Base-by-base conservation (phyloP, 2,329 filamentous ascomycete species). In the Aspergillus vadensis region DNA sequence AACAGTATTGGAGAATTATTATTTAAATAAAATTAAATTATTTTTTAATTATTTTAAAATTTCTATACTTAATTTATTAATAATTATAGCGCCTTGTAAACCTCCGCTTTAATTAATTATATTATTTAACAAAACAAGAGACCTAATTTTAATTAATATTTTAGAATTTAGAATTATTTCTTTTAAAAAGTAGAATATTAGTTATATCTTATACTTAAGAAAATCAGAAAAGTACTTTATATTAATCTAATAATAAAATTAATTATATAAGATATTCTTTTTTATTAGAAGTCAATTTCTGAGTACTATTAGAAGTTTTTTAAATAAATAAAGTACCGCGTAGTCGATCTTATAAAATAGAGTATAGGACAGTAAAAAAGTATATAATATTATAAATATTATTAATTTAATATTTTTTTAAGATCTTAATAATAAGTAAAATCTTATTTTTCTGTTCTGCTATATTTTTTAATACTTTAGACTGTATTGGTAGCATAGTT, bases 1-100 rank as follows among this genome's bases (percentile, higher is more conserved):
- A n/a, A n/a, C n/a, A n/a, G n/a, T n/a, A n/a, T n/a, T n/a, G n/a
- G n/a, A n/a, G n/a, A n/a, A 39, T 17, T 39, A 39, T 15, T 15
- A 39, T 15, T 39, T 39, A 15, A n/a, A 15, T n/a, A 15, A 15
- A 23, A n/a, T 38, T 48, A 58, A 58, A 62, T 38, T 21, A 58
- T 1, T 25, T 7, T 25, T 55, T n/a, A n/a, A 62, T 61, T 12
- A 55, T 55, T 36, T 44, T n/a, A 25, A 19, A 15, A 55, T 55
- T 23, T 9, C 30, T 3, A 19, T 41, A 54, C 55, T 61, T 59
- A 21, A 51, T 48, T 3, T 41, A 25, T 36, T 64, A 10, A 39
- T 64, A 62, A 41, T 62, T 44, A 58, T 58, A 59, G n/a, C n/a
- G 14, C 27, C 5, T 21, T n/a, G 15, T 32, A n/a, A 30, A 51